Percentiles rank a stretch among this genome's conserved stretches.
phyloP scores from a whole-genome alignment of 2,329 filamentous ascomycete genomes.

The Cladobotryum mycophilum region DNA sequence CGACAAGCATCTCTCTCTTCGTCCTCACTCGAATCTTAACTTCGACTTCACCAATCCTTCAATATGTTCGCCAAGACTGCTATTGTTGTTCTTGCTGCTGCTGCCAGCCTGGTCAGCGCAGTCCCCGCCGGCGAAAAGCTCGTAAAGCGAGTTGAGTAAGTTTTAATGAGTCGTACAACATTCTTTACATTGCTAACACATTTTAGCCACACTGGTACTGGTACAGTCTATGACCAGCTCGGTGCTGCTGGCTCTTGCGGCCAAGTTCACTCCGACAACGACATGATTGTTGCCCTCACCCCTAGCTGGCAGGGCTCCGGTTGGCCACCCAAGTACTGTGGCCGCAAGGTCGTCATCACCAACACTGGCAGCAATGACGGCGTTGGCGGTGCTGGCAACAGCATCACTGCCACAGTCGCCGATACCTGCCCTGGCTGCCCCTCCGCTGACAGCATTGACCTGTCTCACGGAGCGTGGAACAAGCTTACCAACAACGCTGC shows the following conservation, averaged over 20 bases:
- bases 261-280: conserved; percentile 2
- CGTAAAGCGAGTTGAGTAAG: conserved; percentile 9
- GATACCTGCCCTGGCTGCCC: conserved; percentile 11
- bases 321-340: conserved; percentile 9
- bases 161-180: neutral
- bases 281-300: conserved; percentile 7
- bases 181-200: neutral
- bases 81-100: conserved; percentile 9
- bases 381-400: conserved; percentile 7
- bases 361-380: conserved; percentile 8
- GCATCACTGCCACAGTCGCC: neutral
- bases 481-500: conserved; percentile 4
- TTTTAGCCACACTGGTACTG: conserved; percentile 4
- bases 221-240: conserved; percentile 6
- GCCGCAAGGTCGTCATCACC: conserved; percentile 10
- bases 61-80: conserved; percentile 11
- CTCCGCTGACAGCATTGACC: conserved; percentile 8
- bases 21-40: neutral
- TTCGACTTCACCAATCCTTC: conserved; percentile 1
- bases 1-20: neutral
- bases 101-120: conserved; percentile 10
- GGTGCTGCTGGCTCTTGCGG: conserved; percentile 6
- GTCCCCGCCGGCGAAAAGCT: conserved; percentile 8
- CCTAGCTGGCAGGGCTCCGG: conserved; percentile 7
- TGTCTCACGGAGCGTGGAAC: conserved; percentile 8